These are phyloP conservation scores for Mucor velutinosus DNA, from an alignment of 371 early-diverging fungal species.

Conservation along the genomic window DNA sequence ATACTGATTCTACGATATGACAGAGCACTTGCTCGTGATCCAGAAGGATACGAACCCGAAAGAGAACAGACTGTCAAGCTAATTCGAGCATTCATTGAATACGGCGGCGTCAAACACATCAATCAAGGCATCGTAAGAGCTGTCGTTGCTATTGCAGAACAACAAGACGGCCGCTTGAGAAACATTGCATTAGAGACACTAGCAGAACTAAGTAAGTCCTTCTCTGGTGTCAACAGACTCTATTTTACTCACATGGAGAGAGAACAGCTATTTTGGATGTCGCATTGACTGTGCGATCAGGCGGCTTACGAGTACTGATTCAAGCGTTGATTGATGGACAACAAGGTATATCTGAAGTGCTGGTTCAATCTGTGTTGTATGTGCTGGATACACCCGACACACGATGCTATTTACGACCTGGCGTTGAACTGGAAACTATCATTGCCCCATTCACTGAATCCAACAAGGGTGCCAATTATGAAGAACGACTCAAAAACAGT, in stretches of 20 bases:
- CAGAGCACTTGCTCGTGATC: conserved; percentile 67
- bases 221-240: no score
- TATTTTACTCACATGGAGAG: no score
- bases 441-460: conserved; percentile 81
- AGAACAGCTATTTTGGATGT: conserved; percentile 55
- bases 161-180: conserved; percentile 74
- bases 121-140: conserved; percentile 72
- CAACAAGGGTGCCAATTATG: conserved; percentile 59
- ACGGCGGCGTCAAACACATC: conserved; percentile 61
- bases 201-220: conserved; percentile 70
- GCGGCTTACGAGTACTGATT: conserved; percentile 73
- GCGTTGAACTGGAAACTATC: conserved; percentile 76
- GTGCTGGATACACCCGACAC: conserved; percentile 73
- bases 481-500: conserved; percentile 68
- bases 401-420: conserved; percentile 71
- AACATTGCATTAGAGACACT: conserved; percentile 77
- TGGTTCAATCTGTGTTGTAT: conserved; percentile 69
- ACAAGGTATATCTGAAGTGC: conserved; percentile 61
- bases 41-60: conserved; percentile 67
- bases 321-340: conserved; percentile 76
- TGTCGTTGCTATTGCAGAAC: conserved; percentile 79
- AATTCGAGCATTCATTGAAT: conserved; percentile 69
- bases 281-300: conserved; percentile 63
- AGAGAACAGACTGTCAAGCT: conserved; percentile 78
- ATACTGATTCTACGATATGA: not conserved